Base-by-base conservation (phyloP, 2,329 filamentous ascomycete species). In the Fusarium mangiferae region DNA sequence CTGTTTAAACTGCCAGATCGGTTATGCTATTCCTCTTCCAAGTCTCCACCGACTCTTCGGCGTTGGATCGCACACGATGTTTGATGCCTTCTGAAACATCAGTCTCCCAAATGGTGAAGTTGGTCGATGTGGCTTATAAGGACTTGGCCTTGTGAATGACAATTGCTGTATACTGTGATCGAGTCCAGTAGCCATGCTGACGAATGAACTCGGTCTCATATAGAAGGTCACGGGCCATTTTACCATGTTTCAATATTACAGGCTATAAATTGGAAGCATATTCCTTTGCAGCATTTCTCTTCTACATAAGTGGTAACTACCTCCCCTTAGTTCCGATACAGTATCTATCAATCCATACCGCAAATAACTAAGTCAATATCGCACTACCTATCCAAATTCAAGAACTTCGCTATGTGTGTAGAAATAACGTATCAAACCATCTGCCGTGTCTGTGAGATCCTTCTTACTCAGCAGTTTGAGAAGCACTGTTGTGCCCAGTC, bases 361-460 rank as follows among this genome's bases (percentile, higher is more conserved):
- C 18, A 2, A 28, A 13, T 17, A 14, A 10, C 6, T 0, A 10
- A 33, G 15, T 13, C 6, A 20, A 14, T 7, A 35, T 6, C 22
- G 6, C 7, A 12, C 9, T 7, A 24, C 7, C 17, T 6, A 8
- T 18, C 2, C 0, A n/a, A 13, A 18, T 18, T 14, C 0, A 14
- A 35, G 1, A 17, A 51, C n/a, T 7, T 9, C 17, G 9, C 14
- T 7, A 51, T 54, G 18, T 54, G 24, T 5, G 14, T 28, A 54
- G 24, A 38, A 9, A 17, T 28, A 28, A 54, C 35, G 9, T n/a
- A 39, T 17, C 14, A 39, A n/a, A 38, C 51, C 3, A 11, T 54
- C 18, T 54, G 35, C 20, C 24, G 14, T 10, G 51, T 54, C 10
- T 54, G 51, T n/a, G 20, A 22, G 3, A 12, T 39, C 5, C 35